phyloP scores from a whole-genome alignment of 2,329 filamentous ascomycete species.

The Exutisphaerella laricina region DNA sequence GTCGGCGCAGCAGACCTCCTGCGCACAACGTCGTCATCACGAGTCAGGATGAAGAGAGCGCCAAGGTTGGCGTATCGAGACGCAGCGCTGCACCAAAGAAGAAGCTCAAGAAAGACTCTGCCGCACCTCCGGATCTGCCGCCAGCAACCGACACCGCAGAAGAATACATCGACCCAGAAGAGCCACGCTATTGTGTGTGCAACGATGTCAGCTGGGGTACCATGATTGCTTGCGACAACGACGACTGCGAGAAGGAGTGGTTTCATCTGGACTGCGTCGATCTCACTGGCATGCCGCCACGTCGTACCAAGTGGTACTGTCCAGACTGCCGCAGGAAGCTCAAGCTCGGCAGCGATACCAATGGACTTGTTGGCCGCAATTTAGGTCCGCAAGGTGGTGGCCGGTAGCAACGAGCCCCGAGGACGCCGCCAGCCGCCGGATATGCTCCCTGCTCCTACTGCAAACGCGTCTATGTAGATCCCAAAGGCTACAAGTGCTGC shows the following conservation, averaged over 20 bases:
- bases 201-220: constrained; percentile 73
- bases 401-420: constrained; percentile 6
- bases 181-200: constrained; percentile 72
- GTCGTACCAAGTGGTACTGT: constrained; percentile 80
- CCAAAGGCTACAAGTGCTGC: constrained; percentile 3
- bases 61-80: constrained; percentile 64
- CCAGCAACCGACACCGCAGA: constrained; percentile 17
- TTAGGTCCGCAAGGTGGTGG: constrained; percentile 1
- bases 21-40: constrained; percentile 64
- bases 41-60: constrained; percentile 46
- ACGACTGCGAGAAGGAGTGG: constrained; percentile 74
- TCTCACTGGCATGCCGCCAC: constrained; percentile 60
- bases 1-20: constrained; percentile 60
- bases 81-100: constrained; percentile 64
- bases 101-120: constrained; percentile 39
- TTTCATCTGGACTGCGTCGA: constrained; percentile 76
- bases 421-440: constrained; percentile 4
- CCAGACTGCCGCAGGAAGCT: constrained; percentile 61
- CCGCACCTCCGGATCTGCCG: constrained; percentile 12
- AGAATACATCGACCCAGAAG: constrained; percentile 62
- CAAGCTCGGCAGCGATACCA: constrained; percentile 28
- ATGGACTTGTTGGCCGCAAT: constrained; percentile 28
- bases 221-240: constrained; percentile 80
- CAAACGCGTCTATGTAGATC: constrained; percentile 6
- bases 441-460: constrained; percentile 3